Conservation (phyloP, 306 rosid genomes). For the Castanea sativa region DNA sequence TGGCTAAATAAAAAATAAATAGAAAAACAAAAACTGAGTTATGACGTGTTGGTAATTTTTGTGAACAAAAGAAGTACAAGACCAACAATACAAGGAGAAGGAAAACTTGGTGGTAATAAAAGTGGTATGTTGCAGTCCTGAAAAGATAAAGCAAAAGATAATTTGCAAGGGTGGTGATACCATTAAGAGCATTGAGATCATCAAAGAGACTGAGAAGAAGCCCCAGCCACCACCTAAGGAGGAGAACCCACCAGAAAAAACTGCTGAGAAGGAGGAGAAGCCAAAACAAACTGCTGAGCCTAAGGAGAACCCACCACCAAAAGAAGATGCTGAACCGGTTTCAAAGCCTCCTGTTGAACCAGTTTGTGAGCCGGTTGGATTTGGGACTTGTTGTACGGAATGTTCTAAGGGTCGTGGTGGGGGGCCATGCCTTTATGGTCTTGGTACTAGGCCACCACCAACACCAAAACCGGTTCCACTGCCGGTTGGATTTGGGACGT, state of each 20-base stretch:
- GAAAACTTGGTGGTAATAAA: conserved; percentile 48
- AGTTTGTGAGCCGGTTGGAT: conserved; percentile 22
- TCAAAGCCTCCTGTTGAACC: neutral
- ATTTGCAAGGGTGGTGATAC: conserved; percentile 55
- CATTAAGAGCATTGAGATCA: conserved; percentile 68
- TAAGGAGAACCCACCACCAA: neutral
- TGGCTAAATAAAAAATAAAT: neutral
- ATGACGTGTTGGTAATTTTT: conserved; percentile 26
- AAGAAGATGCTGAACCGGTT: no score
- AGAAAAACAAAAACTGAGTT: conserved; percentile 25
- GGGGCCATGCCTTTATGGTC: no score
- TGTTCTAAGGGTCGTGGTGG: neutral
- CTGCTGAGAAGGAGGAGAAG: neutral
- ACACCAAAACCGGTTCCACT: neutral
- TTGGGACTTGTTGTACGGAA: conserved; percentile 22
- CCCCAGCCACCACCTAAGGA: neutral
- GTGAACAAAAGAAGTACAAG: conserved; percentile 79
- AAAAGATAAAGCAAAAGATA: conserved; percentile 60
- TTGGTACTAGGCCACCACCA: no score
- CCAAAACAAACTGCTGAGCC: neutral
- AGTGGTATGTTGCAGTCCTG: conserved; percentile 76
- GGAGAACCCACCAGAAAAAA: neutral
- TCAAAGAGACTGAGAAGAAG: conserved; percentile 41
- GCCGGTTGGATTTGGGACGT: conserved; percentile 34
- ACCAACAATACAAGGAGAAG: conserved; percentile 57